phyloP scores from a whole-genome alignment of 225 moss, liverwort and hornwort species.

The Neckera pumila region DNA sequence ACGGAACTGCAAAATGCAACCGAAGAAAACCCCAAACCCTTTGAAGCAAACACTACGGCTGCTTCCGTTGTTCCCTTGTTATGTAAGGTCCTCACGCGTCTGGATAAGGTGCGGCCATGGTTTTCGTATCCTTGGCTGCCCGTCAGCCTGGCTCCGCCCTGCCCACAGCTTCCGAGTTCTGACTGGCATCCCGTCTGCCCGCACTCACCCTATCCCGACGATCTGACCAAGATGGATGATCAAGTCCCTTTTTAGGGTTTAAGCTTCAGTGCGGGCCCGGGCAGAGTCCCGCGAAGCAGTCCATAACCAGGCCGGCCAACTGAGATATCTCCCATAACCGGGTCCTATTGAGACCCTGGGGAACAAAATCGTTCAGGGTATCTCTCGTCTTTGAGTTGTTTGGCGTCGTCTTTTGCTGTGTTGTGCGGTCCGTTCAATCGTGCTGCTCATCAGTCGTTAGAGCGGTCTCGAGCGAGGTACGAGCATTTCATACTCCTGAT shows the following conservation, averaged over 20 bases:
- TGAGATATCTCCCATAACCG: background rate
- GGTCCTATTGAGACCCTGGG: background rate
- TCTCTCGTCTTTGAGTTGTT: no score
- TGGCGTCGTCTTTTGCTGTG: background rate
- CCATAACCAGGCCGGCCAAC: no score
- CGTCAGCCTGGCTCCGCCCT: conserved; percentile 2
- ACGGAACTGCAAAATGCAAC: background rate
- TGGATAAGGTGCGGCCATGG: conserved; percentile 5
- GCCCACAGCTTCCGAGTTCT: conserved; percentile 14
- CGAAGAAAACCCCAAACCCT: conserved; percentile 8
- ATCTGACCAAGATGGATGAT: background rate
- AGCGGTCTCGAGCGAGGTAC: background rate
- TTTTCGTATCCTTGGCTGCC: background rate
- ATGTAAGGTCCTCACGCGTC: background rate
- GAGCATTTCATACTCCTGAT: background rate
- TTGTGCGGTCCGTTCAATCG: background rate
- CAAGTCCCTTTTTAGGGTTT: background rate
- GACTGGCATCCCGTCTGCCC: background rate
- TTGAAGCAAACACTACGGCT: background rate
- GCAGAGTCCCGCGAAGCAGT: background rate
- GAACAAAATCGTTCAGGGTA: background rate
- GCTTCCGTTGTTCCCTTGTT: background rate
- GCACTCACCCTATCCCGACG: background rate
- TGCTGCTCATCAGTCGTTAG: background rate
- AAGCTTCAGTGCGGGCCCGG: background rate